Evolutionary conservation across 441 rosid genomes (phyloP).

Genomic region (Pelargonium myrrhifolium): DNA sequence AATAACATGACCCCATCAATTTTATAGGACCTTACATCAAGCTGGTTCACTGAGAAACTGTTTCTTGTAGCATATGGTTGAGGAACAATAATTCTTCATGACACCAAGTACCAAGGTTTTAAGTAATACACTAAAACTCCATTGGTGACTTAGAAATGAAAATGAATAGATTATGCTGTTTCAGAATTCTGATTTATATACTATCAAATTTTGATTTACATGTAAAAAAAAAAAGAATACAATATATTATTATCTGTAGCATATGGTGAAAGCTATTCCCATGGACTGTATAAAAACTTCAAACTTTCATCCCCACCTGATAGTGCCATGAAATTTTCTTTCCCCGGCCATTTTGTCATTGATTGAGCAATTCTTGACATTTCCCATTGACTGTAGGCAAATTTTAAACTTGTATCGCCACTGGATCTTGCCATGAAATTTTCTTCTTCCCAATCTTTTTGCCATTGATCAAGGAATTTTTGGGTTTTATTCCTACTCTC

Average conservation of each 20-base stretch:
- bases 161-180: not conserved
- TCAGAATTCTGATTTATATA: not conserved
- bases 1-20: too few relatives aligned
- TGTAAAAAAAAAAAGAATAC: not conserved
- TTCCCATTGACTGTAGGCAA: constrained; percentile 31
- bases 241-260: not conserved
- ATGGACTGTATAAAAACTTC: constrained; percentile 29
- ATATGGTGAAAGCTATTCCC: constrained; percentile 6
- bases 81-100: too few relatives aligned
- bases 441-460: constrained; percentile 33
- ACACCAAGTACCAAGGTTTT: too few relatives aligned
- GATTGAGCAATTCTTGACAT: constrained; percentile 17
- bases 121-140: too few relatives aligned
- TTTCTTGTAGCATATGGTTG: too few relatives aligned
- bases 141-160: too few relatives aligned
- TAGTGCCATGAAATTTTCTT: constrained; percentile 21
- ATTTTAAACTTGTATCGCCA: constrained; percentile 4
- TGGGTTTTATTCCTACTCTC: constrained; percentile 19
- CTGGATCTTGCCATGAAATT: constrained; percentile 10
- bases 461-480: constrained; percentile 20
- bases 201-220: constrained; percentile 2
- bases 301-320: not conserved
- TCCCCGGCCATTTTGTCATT: constrained; percentile 26
- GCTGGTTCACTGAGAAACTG: too few relatives aligned
- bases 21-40: too few relatives aligned